A percentile compares a stretch with the other conserved stretches of the same genome.
Evolutionary conservation across 441 rosid species (phyloP).

Genomic region (Gossypium schwendimanii): DNA sequence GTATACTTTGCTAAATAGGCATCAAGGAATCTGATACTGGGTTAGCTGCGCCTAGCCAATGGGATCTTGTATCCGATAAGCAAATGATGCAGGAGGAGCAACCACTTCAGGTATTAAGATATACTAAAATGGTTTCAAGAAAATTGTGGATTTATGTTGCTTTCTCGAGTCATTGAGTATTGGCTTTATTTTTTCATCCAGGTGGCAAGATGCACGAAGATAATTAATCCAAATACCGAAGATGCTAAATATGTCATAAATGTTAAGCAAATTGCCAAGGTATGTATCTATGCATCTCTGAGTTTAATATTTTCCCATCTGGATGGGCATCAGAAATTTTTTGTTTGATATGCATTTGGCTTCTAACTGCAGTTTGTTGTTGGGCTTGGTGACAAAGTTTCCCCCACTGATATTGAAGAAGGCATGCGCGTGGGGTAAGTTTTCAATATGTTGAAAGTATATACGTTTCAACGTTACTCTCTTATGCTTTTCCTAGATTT

Average conservation of each 20-base stretch:
- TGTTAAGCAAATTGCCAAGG: conserved; percentile 97
- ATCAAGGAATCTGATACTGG: conserved; percentile 98
- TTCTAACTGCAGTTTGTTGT: conserved; percentile 71
- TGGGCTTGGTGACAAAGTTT: conserved; percentile 97
- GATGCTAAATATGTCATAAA: conserved; percentile 96
- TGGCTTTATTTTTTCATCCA: conserved; percentile 11
- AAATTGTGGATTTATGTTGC: background rate
- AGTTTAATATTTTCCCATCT: background rate
- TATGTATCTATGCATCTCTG: conserved; percentile 25
- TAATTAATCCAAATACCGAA: conserved; percentile 88
- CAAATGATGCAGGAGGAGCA: conserved; percentile 99
- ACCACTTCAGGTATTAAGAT: conserved; percentile 71
- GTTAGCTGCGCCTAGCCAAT: conserved; percentile 90
- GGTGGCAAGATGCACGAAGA: conserved; percentile 98
- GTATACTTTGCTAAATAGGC: conserved; percentile 32
- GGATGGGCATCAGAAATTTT: background rate
- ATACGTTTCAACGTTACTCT: background rate
- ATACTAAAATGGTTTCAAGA: background rate
- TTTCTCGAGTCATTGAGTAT: background rate
- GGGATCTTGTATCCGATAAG: conserved; percentile 98
- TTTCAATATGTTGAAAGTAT: background rate
- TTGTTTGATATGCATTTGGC: background rate
- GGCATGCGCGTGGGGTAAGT: conserved; percentile 76
- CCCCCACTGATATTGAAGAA: conserved; percentile 95
- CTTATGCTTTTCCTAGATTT: background rate